These are phyloP conservation scores for Capronia coronata DNA, from an alignment of 2,329 filamentous ascomycete species.

Conservation along the genomic window DNA sequence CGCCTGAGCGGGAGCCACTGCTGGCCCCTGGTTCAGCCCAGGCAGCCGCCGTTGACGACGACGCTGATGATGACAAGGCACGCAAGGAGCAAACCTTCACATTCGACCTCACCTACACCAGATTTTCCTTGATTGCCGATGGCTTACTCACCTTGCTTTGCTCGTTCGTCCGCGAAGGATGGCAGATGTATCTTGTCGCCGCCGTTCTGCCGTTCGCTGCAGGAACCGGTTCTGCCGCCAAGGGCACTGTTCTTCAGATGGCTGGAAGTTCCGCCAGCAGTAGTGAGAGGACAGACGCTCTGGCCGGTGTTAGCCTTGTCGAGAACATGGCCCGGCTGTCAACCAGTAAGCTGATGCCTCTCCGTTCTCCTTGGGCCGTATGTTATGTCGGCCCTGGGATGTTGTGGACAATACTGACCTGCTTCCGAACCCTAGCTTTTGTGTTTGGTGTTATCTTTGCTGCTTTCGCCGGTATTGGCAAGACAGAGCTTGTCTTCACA, in stretches of 20 bases:
- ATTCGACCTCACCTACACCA: slow-evolving; percentile 63
- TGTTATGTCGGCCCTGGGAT: no score
- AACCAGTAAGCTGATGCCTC: slow-evolving; percentile 38
- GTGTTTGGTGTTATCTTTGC: slow-evolving; percentile 64
- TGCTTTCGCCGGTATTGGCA: slow-evolving; percentile 54
- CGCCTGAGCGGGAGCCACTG: slow-evolving; percentile 1
- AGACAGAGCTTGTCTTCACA: slow-evolving; percentile 58
- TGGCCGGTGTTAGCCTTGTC: slow-evolving; percentile 62
- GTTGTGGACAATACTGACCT: neutral
- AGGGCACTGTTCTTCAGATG: slow-evolving; percentile 68
- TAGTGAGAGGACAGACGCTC: slow-evolving; percentile 55
- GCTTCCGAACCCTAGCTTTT: slow-evolving; percentile 35
- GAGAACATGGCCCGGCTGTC: slow-evolving; percentile 61
- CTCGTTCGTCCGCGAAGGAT: slow-evolving; percentile 55
- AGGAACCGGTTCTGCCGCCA: slow-evolving; percentile 62
- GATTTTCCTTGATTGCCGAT: slow-evolving; percentile 60
- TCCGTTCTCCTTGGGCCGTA: no score
- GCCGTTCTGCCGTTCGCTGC: slow-evolving; percentile 61
- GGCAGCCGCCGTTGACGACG: neutral
- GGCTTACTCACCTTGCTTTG: slow-evolving; percentile 58
- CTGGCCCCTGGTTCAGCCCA: neutral
- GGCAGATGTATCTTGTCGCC: slow-evolving; percentile 64
- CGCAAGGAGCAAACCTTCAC: slow-evolving; percentile 38
- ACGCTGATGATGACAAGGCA: slow-evolving; percentile 1
- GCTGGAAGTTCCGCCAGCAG: slow-evolving; percentile 45